Percentiles rank a stretch among this genome's conserved stretches.
Conservation (phyloP, 352 stramenopile genomes). For the Globisporangium apiculatum region DNA sequence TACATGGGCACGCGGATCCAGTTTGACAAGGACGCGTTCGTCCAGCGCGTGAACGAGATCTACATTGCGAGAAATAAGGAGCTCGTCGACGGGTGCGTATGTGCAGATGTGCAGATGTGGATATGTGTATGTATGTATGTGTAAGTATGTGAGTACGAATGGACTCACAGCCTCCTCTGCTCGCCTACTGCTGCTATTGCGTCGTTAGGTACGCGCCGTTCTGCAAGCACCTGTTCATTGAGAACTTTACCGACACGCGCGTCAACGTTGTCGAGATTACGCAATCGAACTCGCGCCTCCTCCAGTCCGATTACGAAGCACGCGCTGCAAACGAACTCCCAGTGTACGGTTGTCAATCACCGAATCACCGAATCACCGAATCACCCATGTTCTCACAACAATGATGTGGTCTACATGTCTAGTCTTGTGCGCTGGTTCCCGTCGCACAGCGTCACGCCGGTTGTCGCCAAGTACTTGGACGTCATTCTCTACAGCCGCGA, state of each 20-base stretch:
- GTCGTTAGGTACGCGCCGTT: constrained; percentile 93
- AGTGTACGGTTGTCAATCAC: constrained; percentile 48
- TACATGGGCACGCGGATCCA: constrained; percentile 68
- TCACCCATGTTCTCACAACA: no score
- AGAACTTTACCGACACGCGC: constrained; percentile 90
- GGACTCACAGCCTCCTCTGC: neutral
- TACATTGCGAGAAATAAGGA: constrained; percentile 53
- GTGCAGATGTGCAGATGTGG: no score
- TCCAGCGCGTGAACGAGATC: constrained; percentile 79
- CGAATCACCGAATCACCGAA: no score
- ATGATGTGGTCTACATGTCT: neutral
- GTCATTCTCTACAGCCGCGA: constrained; percentile 98
- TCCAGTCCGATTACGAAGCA: constrained; percentile 92
- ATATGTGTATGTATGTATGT: no score
- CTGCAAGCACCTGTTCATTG: constrained; percentile 98
- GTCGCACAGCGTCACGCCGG: constrained; percentile 80
- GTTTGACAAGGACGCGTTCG: constrained; percentile 70
- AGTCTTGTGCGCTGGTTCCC: constrained; percentile 88
- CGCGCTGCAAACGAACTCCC: constrained; percentile 92
- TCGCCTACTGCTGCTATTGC: neutral
- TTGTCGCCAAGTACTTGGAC: constrained; percentile 93
- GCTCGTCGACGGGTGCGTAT: constrained; percentile 59
- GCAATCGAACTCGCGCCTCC: constrained; percentile 88
- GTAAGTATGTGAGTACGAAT: no score
- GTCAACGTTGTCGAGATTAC: constrained; percentile 91